Evolutionary conservation across 2,329 filamentous ascomycete species (phyloP).

Genomic region (Stromatinia cepivora): DNA sequence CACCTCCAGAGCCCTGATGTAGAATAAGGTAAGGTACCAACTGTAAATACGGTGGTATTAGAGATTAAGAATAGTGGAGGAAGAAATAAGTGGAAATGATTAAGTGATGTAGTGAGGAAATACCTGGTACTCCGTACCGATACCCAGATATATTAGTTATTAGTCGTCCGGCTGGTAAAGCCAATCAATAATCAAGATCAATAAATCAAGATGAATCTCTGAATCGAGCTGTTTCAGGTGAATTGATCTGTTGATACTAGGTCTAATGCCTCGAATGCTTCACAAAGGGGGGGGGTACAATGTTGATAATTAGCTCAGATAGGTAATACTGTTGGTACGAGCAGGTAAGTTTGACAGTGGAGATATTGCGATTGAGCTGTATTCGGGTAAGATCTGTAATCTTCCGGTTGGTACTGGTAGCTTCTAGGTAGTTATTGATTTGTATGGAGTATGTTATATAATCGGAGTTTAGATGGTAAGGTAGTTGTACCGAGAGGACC

Average conservation of each 20-base stretch:
- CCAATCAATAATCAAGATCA: neutral
- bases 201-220: neutral
- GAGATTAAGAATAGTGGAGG: neutral
- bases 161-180: neutral
- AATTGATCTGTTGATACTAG: conserved; percentile 5
- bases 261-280: neutral
- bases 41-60: conserved; percentile 13
- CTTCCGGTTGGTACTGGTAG: neutral
- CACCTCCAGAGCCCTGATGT: conserved; percentile 3
- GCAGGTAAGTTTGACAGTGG: conserved; percentile 13
- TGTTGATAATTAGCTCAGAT: neutral
- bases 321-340: neutral
- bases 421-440: neutral
- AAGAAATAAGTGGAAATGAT: neutral
- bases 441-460: neutral
- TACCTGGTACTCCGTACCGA: neutral
- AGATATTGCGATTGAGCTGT: neutral
- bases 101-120: neutral
- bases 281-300: too few species aligned
- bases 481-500: neutral
- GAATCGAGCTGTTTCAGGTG: neutral
- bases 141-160: neutral
- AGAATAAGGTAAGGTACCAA: conserved; percentile 17
- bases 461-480: neutral
- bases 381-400: conserved; percentile 13